Base-by-base conservation (phyloP, 78 protist species). In the Chrysochromulina parva region DNA sequence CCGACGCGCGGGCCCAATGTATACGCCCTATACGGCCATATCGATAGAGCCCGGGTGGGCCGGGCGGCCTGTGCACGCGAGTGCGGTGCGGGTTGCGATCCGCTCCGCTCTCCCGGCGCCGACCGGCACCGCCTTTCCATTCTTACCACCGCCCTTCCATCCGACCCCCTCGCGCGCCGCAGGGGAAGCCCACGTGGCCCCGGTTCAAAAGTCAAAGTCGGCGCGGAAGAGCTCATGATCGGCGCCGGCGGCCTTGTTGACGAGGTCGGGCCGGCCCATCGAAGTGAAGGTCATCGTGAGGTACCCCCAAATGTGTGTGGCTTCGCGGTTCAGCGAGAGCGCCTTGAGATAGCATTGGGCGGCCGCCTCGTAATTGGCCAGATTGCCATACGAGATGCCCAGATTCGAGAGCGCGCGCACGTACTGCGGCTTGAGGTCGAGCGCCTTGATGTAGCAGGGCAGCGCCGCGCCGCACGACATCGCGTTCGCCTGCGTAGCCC, bases 361-460 rank as follows among this genome's bases (percentile, higher is more conserved):
- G n/a, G 78, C 78, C 2, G 78, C 78, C 48, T n/a, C 11, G n/a
- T 47, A 28, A 26, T 10, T 1, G 52, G 38, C 10, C n/a, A 74
- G 54, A 57, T 74, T 74, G 58, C 84, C 84, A 16, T 74, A 74
- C 55, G 84, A 74, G 54, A 74, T 74, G 84, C 84, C 84, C 20
- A 74, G 84, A n/a, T 74, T 74, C 26, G 84, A 10, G n/a, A 74
- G 84, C 58, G 58, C 84, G 47, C 84, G 84, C 58, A 74, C 84
- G 57, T 74, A 50, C 17, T 74, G 1, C 13, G 84, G 84, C 55
- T 3, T 4, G 57, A 38, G 26, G 13, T 74, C 84, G 84, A 74
- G 84, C 58, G 84, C 84, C 11, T 11, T 0, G 24, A 74, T n/a
- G n/a, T 74, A 74, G 84, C 54, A 50, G 24, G 57, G 57, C 57